Percentiles rank a stretch among this genome's conserved stretches.
Evolutionary conservation across 2,329 filamentous ascomycete genomes (phyloP).

Genomic region (Colletotrichum sp.): DNA sequence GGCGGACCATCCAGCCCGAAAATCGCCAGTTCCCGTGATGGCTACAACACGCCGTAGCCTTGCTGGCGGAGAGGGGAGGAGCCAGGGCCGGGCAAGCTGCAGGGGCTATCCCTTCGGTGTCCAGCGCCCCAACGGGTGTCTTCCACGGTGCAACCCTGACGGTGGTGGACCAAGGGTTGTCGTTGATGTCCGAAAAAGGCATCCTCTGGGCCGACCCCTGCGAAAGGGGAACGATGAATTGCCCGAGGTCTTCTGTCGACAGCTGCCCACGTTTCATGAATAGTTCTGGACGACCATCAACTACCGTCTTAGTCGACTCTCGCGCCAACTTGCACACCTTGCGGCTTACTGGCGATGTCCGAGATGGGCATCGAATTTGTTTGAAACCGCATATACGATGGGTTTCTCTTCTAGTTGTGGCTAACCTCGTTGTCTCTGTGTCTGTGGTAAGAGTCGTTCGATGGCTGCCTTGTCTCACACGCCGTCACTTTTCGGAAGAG

Average conservation of each 20-base stretch:
- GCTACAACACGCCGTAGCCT: not conserved
- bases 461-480: not conserved
- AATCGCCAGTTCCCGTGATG: not conserved
- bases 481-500: not conserved
- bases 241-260: not conserved
- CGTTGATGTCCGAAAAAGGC: not conserved
- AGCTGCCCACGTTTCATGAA: not conserved
- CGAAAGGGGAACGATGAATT: not conserved
- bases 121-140: not conserved
- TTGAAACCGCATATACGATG: not conserved
- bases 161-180: not conserved
- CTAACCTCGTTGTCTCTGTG: not conserved
- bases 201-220: not conserved
- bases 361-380: not conserved
- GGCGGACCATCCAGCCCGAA: not conserved
- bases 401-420: not conserved
- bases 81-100: not conserved
- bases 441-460: not conserved
- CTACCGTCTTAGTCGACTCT: not conserved
- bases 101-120: not conserved
- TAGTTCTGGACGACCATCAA: not conserved
- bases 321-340: not conserved
- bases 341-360: not conserved
- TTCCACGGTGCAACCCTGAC: constrained; percentile 19
- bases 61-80: not conserved